Conservation (phyloP, 2,329 filamentous ascomycete species). For the Trichoderma pleuroti region DNA sequence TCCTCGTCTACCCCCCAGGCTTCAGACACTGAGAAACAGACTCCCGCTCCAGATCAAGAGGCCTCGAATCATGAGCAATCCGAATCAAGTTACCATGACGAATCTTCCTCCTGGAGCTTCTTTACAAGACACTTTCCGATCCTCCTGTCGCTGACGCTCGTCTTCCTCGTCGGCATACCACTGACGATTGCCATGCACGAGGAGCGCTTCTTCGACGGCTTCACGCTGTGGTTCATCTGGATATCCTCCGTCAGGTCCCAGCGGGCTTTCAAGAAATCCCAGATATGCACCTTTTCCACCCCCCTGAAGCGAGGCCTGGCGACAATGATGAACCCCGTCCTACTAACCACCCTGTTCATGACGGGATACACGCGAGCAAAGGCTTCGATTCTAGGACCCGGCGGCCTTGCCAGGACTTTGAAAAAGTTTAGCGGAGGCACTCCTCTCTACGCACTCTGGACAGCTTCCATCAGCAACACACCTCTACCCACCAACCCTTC, state of each 20-base stretch:
- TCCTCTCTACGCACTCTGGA: slow-evolving; percentile 37
- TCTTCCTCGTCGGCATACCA: slow-evolving; percentile 41
- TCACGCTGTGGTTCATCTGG: slow-evolving; percentile 50
- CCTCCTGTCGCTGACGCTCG: slow-evolving; percentile 31
- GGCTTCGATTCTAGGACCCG: slow-evolving; percentile 28
- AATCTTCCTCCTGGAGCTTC: slow-evolving; percentile 15
- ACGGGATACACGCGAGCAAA: slow-evolving; percentile 43
- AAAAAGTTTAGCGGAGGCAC: slow-evolving; percentile 34
- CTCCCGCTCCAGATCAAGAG: not conserved
- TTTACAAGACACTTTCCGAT: slow-evolving; percentile 25
- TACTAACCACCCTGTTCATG: slow-evolving; percentile 45
- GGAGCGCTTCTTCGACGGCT: slow-evolving; percentile 44
- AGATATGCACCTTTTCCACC: not conserved
- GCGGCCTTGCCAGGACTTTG: slow-evolving; percentile 31
- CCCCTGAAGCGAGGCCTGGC: slow-evolving; percentile 32
- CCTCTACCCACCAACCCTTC: slow-evolving; percentile 21
- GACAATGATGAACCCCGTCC: slow-evolving; percentile 46
- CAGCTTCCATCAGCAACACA: slow-evolving; percentile 19
- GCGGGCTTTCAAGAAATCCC: slow-evolving; percentile 30
- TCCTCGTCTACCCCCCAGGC: not conserved
- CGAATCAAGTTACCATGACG: not conserved
- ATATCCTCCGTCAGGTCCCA: slow-evolving; percentile 40
- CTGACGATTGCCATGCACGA: slow-evolving; percentile 34
- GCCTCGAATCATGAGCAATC: not conserved
- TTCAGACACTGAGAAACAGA: slow-evolving; percentile 12